A percentile compares a stretch with the other conserved stretches of the same genome.
Evolutionary conservation across 192 early-diverging fungal genomes (phyloP).

Genomic region (Podila clonocystis): DNA sequence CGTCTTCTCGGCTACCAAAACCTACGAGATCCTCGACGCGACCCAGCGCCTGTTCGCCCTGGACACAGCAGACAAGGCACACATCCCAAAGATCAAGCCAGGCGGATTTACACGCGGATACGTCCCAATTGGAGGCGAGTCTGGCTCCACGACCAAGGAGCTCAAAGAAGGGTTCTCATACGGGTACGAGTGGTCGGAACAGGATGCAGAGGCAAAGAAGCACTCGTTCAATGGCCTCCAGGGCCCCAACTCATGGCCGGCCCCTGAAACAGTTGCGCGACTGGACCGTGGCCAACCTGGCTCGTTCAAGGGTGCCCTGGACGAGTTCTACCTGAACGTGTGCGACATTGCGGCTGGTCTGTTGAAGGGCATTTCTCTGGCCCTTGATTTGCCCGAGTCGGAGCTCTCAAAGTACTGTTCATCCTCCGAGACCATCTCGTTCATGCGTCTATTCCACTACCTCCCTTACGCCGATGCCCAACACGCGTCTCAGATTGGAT

Average conservation of each 20-base stretch:
- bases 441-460: conserved; percentile 69
- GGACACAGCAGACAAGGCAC: conserved; percentile 29
- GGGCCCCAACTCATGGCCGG: conserved; percentile 63
- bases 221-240: conserved; percentile 55
- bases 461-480: conserved; percentile 52
- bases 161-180: conserved; percentile 70
- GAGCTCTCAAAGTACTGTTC: conserved; percentile 46
- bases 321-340: conserved; percentile 52
- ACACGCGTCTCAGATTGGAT: conserved; percentile 34
- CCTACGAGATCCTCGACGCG: conserved; percentile 23
- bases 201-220: conserved; percentile 5
- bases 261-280: conserved; percentile 20
- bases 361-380: conserved; percentile 52
- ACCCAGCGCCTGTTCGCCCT: conserved; percentile 49
- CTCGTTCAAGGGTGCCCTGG: conserved; percentile 26
- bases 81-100: conserved; percentile 49
- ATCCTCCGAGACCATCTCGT: conserved; percentile 59
- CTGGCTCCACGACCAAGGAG: conserved; percentile 63
- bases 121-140: conserved; percentile 55
- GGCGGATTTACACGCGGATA: conserved; percentile 61
- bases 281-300: conserved; percentile 19
- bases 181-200: conserved; percentile 56
- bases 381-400: conserved; percentile 41
- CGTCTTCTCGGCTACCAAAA: conserved; percentile 20
- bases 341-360: conserved; percentile 52